Conservation (phyloP, 169 alveolate species). For the Perkinsus olseni region DNA sequence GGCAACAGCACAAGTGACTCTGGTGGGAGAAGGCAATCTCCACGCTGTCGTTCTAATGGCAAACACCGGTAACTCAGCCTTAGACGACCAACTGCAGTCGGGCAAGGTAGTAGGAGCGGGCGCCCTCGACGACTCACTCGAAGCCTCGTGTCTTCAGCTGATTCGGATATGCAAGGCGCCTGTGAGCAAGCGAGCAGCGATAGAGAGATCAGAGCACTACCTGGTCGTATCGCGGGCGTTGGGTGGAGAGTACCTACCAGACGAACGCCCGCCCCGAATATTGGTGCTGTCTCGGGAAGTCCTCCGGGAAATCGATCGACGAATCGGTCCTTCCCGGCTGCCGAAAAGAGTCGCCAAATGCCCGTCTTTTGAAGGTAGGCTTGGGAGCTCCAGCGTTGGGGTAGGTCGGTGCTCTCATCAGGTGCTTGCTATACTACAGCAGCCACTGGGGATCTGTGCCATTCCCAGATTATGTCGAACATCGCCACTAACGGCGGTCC, state of each 20-base stretch:
- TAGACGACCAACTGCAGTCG: not conserved
- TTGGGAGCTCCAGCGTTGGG: too few species aligned
- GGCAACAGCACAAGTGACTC: not conserved
- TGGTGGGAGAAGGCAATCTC: not conserved
- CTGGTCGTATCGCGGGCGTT: not conserved
- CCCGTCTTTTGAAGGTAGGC: not conserved
- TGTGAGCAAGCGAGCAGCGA: not conserved
- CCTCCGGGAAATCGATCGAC: not conserved
- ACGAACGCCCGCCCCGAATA: not conserved
- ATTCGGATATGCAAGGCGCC: not conserved
- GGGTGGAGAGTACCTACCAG: not conserved
- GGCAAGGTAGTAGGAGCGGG: not conserved
- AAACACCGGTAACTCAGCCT: not conserved
- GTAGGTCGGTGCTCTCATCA: too few species aligned
- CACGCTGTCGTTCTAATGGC: not conserved
- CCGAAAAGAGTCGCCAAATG: not conserved
- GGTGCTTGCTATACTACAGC: not conserved
- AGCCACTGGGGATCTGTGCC: not conserved
- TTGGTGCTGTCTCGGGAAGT: not conserved
- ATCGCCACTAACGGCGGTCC: not conserved
- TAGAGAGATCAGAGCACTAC: not conserved
- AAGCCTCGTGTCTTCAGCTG: not conserved
- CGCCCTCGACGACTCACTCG: not conserved
- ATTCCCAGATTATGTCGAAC: not conserved
- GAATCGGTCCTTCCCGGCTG: not conserved